phyloP scores from a whole-genome alignment of 1,139 yeast genomes.

The Magnusiomyces sp. region DNA sequence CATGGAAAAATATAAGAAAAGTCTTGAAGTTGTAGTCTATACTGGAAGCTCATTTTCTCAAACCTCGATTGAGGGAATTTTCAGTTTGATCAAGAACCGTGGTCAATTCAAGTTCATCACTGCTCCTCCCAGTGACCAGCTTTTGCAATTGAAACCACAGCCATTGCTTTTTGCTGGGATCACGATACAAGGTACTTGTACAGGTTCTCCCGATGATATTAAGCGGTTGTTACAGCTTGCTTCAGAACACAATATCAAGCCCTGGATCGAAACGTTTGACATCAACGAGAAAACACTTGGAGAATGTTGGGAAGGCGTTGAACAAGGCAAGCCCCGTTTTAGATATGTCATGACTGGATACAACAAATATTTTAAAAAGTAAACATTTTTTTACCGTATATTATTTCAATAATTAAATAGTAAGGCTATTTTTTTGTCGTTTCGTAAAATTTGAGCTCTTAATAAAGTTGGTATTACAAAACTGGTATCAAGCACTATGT shows the following conservation, averaged over 20 bases:
- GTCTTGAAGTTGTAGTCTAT: constrained; percentile 42
- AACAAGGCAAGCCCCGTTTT: constrained; percentile 52
- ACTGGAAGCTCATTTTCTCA: constrained; percentile 27
- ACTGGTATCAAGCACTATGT: no score
- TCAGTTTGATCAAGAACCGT: background rate
- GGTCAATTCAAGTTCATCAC: constrained; percentile 3
- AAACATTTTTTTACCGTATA: no score
- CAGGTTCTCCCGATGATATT: constrained; percentile 35
- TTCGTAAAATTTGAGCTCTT: no score
- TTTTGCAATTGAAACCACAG: background rate
- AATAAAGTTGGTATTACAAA: no score
- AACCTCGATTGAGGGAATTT: background rate
- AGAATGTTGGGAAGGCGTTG: constrained; percentile 35
- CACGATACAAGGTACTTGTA: background rate
- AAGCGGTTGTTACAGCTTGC: constrained; percentile 47
- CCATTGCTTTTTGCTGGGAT: background rate
- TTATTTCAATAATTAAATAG: no score
- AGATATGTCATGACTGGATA: constrained; percentile 54
- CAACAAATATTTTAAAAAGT: constrained; percentile 32
- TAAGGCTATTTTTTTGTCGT: background rate
- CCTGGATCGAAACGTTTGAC: constrained; percentile 53
- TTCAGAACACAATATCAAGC: constrained; percentile 42
- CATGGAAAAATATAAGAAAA: constrained; percentile 27
- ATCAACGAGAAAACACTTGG: constrained; percentile 37
- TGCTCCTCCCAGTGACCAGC: background rate